These are phyloP conservation scores for Suillus spraguei DNA, from an alignment of 768 basidiomycete genomes.

Conservation along the genomic window DNA sequence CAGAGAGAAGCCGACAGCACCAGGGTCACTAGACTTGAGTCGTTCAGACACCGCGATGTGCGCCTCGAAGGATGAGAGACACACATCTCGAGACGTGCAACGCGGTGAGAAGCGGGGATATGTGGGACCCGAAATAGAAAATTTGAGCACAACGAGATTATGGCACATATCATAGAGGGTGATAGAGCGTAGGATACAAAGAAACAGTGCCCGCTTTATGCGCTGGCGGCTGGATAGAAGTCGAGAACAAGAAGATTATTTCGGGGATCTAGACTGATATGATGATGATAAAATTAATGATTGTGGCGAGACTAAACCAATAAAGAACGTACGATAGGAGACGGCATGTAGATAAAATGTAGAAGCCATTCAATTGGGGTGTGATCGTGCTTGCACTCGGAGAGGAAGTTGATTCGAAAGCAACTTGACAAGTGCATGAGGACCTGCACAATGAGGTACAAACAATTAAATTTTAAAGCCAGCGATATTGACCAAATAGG, in stretches of 20 bases:
- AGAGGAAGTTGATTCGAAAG: no score
- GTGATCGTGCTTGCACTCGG: no score
- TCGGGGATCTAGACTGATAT: no score
- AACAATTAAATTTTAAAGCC: background rate
- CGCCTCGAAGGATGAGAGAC: background rate
- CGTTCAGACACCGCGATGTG: background rate
- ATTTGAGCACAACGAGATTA: background rate
- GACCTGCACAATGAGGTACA: no score
- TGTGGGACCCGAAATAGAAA: background rate
- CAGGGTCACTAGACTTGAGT: background rate
- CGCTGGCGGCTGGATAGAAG: background rate
- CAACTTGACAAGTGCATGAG: no score
- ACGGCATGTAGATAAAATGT: no score
- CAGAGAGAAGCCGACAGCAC: no score
- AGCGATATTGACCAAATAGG: background rate
- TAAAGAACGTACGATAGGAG: no score
- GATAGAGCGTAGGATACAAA: background rate
- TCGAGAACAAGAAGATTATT: no score
- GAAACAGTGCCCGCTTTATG: background rate
- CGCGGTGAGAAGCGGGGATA: background rate
- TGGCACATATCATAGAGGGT: background rate
- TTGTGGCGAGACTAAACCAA: background rate
- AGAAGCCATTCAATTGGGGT: no score
- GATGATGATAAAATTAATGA: background rate
- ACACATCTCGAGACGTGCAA: background rate